A percentile compares a stretch with the other conserved stretches of the same genome.
phyloP scores from a whole-genome alignment of 768 basidiomycete species.

The Phlebiopsis gigantea region DNA sequence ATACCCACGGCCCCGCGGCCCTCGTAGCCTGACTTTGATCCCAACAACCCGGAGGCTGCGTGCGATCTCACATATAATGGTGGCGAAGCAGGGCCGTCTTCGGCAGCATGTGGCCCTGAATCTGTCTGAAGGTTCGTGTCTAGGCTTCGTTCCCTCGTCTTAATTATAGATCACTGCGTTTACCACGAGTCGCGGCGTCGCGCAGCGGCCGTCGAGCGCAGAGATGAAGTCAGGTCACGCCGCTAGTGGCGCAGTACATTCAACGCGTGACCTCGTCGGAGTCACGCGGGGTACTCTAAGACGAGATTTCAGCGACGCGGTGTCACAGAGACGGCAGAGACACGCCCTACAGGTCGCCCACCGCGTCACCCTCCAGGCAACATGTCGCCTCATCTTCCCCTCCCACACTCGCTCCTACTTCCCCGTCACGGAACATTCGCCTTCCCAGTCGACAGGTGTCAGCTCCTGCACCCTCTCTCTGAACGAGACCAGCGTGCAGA shows the following conservation, averaged over 20 bases:
- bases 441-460: constrained; percentile 60
- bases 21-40: neutral
- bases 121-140: neutral
- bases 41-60: neutral
- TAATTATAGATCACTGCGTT: neutral
- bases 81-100: neutral
- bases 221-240: neutral
- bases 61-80: neutral
- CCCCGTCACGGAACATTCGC: constrained; percentile 42
- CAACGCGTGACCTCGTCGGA: neutral
- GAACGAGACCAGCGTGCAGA: constrained; percentile 68
- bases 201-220: neutral
- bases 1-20: neutral
- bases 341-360: neutral
- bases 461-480: constrained; percentile 54
- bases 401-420: neutral
- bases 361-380: neutral
- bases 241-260: neutral
- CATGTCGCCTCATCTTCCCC: neutral
- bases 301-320: neutral
- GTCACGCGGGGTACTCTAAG: neutral
- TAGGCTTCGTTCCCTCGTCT: neutral
- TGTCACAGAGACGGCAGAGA: neutral
- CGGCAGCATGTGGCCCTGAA: neutral
- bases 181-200: neutral